phyloP scores from a whole-genome alignment of 2,329 filamentous ascomycete species.

The Fusarium bactridioides region DNA sequence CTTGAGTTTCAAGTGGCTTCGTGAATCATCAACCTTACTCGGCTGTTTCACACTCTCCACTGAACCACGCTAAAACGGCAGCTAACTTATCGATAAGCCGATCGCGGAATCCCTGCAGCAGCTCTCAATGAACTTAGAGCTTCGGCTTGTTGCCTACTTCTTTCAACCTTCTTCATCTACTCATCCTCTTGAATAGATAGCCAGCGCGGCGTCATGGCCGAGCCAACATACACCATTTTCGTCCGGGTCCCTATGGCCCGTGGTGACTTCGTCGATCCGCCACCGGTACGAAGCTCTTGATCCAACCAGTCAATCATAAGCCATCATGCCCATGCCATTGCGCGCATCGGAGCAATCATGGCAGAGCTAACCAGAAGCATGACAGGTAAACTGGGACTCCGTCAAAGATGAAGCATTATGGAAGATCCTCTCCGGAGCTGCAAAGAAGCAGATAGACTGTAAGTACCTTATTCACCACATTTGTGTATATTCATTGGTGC shows the following conservation, averaged over 20 bases:
- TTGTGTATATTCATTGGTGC: constrained; percentile 6
- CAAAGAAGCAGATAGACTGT: constrained; percentile 90
- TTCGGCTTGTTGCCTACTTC: constrained; percentile 24
- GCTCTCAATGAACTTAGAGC: constrained; percentile 24
- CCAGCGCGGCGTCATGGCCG: constrained; percentile 51
- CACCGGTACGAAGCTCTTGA: constrained; percentile 66
- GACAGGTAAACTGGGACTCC: constrained; percentile 85
- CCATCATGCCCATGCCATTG: constrained; percentile 29
- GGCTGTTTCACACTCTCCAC: constrained; percentile 17
- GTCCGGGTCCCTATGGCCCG: constrained; percentile 89
- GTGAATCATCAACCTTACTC: not conserved
- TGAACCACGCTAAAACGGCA: constrained; percentile 23
- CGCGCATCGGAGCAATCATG: constrained; percentile 11
- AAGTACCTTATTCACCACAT: constrained; percentile 41
- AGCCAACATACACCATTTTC: constrained; percentile 76
- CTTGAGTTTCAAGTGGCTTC: not conserved
- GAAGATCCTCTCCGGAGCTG: constrained; percentile 84
- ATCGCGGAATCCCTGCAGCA: constrained; percentile 34
- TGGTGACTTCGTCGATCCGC: constrained; percentile 88
- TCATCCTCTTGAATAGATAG: constrained; percentile 13
- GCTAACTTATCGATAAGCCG: constrained; percentile 36
- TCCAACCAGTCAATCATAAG: not conserved
- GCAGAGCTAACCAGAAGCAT: constrained; percentile 36
- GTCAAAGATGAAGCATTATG: constrained; percentile 88
- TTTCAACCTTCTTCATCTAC: constrained; percentile 29